Base-by-base conservation (phyloP, 176 grass and related monocot species). In the Cenchrus fungigraminus region DNA sequence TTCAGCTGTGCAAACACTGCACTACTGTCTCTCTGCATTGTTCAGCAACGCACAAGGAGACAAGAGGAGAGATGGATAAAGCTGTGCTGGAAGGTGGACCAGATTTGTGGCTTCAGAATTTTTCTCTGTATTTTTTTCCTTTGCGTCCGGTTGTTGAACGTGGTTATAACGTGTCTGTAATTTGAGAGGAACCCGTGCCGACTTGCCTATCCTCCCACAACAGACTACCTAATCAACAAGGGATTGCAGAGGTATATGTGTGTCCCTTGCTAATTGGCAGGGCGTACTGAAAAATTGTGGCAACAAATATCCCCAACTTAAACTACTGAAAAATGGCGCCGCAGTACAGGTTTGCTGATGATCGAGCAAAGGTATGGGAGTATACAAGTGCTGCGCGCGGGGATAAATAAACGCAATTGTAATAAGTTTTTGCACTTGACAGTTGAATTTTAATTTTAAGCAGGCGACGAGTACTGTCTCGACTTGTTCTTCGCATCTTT, bases 161-260 rank as follows among this genome's bases (percentile, higher is more conserved):
- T 90, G 88, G 71, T 29, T 86, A 65, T 77, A 86, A 90, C 83
- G 88, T 90, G 88, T 28, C 34, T 71, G 56, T 56, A 47, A 50
- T 82, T 64, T 70, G 78, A 55, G 15, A 71, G 63, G 25, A 54
- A 10, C 63, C 68, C 15, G 3, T 55, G 63, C 61, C 70, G 10
- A 58, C 43, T 66, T 74, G 77, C 59, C 45, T 20, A 61, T 76
- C 6, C 17, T 64, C 60, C 63, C 22, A 68, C 81, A 72, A 72
- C 56, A 56, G n/a, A 49, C 68, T n/a, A 22, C 4, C 82, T 79
- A 78, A 80, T 28, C 40, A 80, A 16, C 4, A 25, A 3, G 47
- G 54, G 20, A 50, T 10, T 29, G 62, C 25, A 12, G 76, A 47
- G 12, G 22, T 76, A 80, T 32, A 32, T 32, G 2, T 12, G 31